These are phyloP conservation scores for Pseudozyma sp. DNA, from an alignment of 1,284 basidiomycete genomes.

Conservation along the genomic window DNA sequence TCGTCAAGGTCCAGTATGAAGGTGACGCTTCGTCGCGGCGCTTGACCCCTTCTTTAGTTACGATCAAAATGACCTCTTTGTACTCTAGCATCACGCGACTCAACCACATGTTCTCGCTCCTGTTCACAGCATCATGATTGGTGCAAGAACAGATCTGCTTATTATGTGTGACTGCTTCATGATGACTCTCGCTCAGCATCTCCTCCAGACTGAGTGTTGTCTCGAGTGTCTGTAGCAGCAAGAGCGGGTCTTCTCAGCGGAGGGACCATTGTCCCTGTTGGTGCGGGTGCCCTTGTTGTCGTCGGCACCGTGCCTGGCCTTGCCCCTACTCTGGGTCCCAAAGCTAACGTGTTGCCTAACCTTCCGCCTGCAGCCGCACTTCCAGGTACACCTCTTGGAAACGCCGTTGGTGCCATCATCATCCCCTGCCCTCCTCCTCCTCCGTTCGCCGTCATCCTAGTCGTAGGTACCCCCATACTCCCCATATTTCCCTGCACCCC, in stretches of 20 bases:
- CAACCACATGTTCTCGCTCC: too few relatives aligned
- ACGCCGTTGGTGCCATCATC: neutral
- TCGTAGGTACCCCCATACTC: constrained; percentile 41
- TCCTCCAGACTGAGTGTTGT: too few relatives aligned
- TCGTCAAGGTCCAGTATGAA: constrained; percentile 34
- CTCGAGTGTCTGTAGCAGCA: neutral
- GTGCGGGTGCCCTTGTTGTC: neutral
- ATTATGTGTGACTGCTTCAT: too few relatives aligned
- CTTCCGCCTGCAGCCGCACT: neutral
- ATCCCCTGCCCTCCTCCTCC: neutral
- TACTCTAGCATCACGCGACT: constrained; percentile 10
- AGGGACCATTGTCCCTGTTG: neutral
- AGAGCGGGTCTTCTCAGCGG: constrained; percentile 4
- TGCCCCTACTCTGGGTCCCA: constrained; percentile 4
- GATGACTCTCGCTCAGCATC: too few relatives aligned
- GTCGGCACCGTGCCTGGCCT: neutral
- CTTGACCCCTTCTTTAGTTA: neutral
- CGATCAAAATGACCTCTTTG: neutral
- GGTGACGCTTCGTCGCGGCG: constrained; percentile 29
- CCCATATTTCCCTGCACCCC: constrained; percentile 30
- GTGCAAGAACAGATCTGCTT: too few relatives aligned
- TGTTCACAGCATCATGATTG: too few relatives aligned
- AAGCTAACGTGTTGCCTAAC: constrained; percentile 12
- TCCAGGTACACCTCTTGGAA: neutral
- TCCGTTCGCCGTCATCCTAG: constrained; percentile 5